Evolutionary conservation across 441 rosid genomes (phyloP).

Genomic region (Mallotus japonicus): DNA sequence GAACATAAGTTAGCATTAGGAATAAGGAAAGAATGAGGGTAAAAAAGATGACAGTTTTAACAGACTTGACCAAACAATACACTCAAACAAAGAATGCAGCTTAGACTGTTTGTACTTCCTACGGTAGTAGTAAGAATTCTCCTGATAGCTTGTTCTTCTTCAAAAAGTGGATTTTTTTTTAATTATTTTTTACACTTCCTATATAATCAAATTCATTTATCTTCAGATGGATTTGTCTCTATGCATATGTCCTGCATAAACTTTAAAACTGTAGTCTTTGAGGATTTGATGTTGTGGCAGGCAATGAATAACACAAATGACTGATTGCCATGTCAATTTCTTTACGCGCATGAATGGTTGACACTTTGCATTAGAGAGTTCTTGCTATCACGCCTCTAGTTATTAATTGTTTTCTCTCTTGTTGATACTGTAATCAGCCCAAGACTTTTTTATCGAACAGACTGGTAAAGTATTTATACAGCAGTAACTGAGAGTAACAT

Average conservation of each 20-base stretch:
- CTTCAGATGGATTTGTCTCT: not conserved
- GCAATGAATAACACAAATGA: not conserved
- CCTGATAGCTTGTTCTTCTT: not conserved
- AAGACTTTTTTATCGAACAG: too few relatives aligned
- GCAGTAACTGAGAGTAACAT: not conserved
- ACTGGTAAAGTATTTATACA: not conserved
- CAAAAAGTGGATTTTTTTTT: not conserved
- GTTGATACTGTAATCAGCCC: too few relatives aligned
- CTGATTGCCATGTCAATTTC: not conserved
- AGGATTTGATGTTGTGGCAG: not conserved
- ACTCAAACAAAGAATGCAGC: not conserved
- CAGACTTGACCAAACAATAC: not conserved
- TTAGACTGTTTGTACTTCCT: not conserved
- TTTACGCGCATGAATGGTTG: not conserved
- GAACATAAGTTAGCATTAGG: not conserved
- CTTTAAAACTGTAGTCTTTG: not conserved
- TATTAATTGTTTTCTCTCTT: not conserved
- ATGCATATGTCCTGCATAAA: not conserved
- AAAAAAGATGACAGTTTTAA: not conserved
- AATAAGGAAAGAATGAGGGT: not conserved
- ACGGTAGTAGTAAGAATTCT: not conserved
- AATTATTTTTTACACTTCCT: not conserved
- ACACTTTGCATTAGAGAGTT: not conserved
- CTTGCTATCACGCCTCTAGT: not conserved
- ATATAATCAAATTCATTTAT: not conserved